A percentile compares a stretch with the other conserved stretches of the same genome.
Conservation (phyloP, 2,329 filamentous ascomycete genomes). For the Sporothrix euskadiensis region DNA sequence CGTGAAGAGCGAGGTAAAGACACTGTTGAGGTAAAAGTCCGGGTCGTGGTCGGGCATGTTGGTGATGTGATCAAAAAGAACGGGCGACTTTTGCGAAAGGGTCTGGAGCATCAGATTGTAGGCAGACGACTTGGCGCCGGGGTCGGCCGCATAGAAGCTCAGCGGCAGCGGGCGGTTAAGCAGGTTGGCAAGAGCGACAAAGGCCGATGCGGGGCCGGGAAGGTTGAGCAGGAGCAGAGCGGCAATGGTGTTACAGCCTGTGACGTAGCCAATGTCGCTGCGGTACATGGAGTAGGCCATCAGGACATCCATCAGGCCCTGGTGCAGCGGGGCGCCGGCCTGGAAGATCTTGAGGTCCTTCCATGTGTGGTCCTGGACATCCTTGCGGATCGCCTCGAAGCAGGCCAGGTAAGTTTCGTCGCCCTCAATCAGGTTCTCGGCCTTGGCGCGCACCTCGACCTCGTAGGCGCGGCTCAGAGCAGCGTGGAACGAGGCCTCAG, state of each 20-base stretch:
- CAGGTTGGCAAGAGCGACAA: constrained; percentile 72
- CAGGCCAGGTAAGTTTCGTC: constrained; percentile 59
- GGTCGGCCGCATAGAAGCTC: constrained; percentile 72
- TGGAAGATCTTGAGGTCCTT: constrained; percentile 73
- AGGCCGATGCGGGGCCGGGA: constrained; percentile 61
- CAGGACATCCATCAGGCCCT: constrained; percentile 68
- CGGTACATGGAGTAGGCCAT: constrained; percentile 81
- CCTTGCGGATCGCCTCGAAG: constrained; percentile 64
- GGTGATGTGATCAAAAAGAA: constrained; percentile 65
- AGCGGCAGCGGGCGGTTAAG: constrained; percentile 74
- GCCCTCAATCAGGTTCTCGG: constrained; percentile 53
- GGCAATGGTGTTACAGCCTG: constrained; percentile 74
- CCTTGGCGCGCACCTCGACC: constrained; percentile 58
- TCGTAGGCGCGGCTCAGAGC: constrained; percentile 68
- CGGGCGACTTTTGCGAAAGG: constrained; percentile 63
- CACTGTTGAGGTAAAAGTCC: constrained; percentile 57
- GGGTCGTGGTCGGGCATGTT: constrained; percentile 50
- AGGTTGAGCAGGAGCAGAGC: constrained; percentile 73
- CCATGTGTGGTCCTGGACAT: constrained; percentile 66
- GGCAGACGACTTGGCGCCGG: constrained; percentile 65
- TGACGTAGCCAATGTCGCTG: constrained; percentile 75
- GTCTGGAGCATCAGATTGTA: constrained; percentile 70
- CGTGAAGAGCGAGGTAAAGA: constrained; percentile 68
- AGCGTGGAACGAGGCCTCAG: constrained; percentile 66
- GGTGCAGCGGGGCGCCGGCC: constrained; percentile 64